Conservation (phyloP, 2,329 filamentous ascomycete genomes). For the Botrytis sinoallii region DNA sequence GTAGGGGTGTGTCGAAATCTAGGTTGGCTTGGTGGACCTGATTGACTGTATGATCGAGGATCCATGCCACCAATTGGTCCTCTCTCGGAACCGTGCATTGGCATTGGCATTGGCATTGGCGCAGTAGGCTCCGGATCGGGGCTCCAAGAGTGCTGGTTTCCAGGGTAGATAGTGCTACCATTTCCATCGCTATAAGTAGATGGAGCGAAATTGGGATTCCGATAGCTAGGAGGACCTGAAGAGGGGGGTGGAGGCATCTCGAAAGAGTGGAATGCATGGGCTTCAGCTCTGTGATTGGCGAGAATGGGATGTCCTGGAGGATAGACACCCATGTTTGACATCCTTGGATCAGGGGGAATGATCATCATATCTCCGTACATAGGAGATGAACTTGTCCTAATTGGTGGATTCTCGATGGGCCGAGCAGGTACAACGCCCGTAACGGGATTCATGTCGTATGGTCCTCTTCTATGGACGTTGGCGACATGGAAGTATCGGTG, state of each 20-base stretch:
- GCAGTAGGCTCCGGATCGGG: neutral
- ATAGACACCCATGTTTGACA: neutral
- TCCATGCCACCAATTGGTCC: neutral
- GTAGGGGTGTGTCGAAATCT: neutral
- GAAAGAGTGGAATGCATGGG: neutral
- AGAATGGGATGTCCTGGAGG: neutral
- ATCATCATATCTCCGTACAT: constrained; percentile 6
- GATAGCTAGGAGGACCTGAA: neutral
- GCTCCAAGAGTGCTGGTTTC: neutral
- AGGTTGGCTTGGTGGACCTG: neutral
- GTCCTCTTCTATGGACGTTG: neutral
- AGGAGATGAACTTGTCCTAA: neutral
- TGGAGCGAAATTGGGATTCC: neutral
- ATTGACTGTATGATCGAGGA: neutral
- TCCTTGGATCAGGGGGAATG: neutral
- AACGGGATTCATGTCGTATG: neutral
- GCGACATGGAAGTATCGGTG: neutral
- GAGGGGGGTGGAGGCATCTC: neutral
- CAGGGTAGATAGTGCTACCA: neutral
- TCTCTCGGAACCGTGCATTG: neutral
- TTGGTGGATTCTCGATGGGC: neutral
- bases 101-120: neutral
- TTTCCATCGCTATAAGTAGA: neutral
- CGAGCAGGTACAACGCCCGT: neutral
- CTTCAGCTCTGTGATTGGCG: neutral